Percentiles rank a stretch among this genome's conserved stretches.
phyloP scores from a whole-genome alignment of 1,284 basidiomycete genomes.

The Cutaneotrichosporon daszewskae region DNA sequence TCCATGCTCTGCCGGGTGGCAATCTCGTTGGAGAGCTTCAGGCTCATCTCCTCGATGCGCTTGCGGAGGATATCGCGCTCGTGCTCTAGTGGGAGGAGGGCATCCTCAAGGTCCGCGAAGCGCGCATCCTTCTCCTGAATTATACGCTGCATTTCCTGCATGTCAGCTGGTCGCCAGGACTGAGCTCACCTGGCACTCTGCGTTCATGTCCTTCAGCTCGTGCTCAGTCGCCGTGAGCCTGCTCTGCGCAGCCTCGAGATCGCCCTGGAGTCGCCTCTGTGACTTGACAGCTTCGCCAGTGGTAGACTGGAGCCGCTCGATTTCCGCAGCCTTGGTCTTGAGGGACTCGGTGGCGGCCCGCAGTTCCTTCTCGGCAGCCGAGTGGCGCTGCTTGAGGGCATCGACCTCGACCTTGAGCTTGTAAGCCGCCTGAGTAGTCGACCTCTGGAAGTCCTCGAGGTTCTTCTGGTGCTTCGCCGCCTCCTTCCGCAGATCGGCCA shows the following conservation, averaged over 20 bases:
- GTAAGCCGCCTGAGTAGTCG: slow-evolving; percentile 28
- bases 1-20: slow-evolving; percentile 67
- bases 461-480: slow-evolving; percentile 33
- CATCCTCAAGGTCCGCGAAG: slow-evolving; percentile 80
- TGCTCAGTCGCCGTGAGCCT: slow-evolving; percentile 66
- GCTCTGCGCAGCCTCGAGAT: slow-evolving; percentile 65
- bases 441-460: slow-evolving; percentile 31
- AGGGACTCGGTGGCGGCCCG: slow-evolving; percentile 53
- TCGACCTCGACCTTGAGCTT: slow-evolving; percentile 47
- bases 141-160: slow-evolving; percentile 57
- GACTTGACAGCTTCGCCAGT: slow-evolving; percentile 64
- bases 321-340: slow-evolving; percentile 52
- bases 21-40: slow-evolving; percentile 43
- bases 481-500: slow-evolving; percentile 66
- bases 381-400: slow-evolving; percentile 53
- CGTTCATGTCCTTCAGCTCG: slow-evolving; percentile 56
- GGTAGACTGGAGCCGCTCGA: slow-evolving; percentile 54
- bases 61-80: slow-evolving; percentile 69
- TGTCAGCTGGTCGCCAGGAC: slow-evolving; percentile 4
- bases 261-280: slow-evolving; percentile 56
- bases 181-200: background rate
- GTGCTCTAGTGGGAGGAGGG: slow-evolving; percentile 72
- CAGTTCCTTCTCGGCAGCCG: slow-evolving; percentile 52
- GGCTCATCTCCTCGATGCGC: slow-evolving; percentile 62
- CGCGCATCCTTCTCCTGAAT: slow-evolving; percentile 59